Base-by-base conservation (phyloP, 164 flowering plant genomes). In the Vitis labrusca region DNA sequence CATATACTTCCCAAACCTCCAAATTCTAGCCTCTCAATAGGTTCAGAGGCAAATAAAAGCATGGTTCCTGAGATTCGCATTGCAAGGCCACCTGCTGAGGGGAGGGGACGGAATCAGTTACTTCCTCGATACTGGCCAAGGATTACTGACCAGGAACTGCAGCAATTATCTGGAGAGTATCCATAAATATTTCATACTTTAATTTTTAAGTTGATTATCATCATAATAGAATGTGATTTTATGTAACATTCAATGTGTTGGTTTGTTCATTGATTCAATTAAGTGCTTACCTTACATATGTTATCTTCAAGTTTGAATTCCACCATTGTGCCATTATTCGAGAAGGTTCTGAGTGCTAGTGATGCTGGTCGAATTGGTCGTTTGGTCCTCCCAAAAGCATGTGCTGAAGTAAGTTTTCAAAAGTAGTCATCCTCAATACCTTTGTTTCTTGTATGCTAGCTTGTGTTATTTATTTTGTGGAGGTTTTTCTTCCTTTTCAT, bases 321-420 rank as follows among this genome's bases (percentile, higher is more conserved):
- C 16, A 87, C 88, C 50, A 85, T 95, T 57, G 93, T 88, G 53
- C 99, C 99, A 50, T 75, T 95, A 67, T 95, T 95, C 75, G 99
- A 95, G 89, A 95, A 95, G 85, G 87, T 88, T 78, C 80, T 95
- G 74, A 95, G 99, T 85, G 99, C 99, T 69, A 95, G 99, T 86
- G 99, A 95, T 82, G 99, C 99, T 53, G 97, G 99, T 59, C 90
- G 99, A 70, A 95, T 95, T 73, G 99, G 99, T 64, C 97, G 98
- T 47, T 76, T 95, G 74, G 99, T 95, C 74, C 97, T 95, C 65
- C 99, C 98, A 51, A 95, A 95, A 89, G 98, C 99, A 47, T 93
- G 99, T 85, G 99, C 99, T 61, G 99, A 95, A 77, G 98, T 94
- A 77, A 81, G 87, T 71, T 60, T 69, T n/a, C 12, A 50, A 51